Percentiles rank a stretch among this genome's conserved stretches.
Evolutionary conservation across 345 rosid genomes (phyloP).

Genomic region (Gossypium turneri): DNA sequence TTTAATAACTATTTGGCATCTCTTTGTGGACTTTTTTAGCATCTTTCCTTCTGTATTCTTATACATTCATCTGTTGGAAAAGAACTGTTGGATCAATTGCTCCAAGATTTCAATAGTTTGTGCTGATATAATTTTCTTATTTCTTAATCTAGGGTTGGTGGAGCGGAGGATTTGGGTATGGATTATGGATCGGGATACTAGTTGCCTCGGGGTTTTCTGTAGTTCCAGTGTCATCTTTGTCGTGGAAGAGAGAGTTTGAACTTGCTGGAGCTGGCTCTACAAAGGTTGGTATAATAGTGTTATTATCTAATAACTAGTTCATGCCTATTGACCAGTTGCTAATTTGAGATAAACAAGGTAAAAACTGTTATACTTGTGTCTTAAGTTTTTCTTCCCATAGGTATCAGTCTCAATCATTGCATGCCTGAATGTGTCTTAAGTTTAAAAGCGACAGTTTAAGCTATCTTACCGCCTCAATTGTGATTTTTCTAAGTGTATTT

Average conservation of each 20-base stretch:
- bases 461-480: not conserved
- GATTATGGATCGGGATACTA: constrained; percentile 84
- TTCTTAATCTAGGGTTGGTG: constrained; percentile 75
- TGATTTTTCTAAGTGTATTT: not conserved
- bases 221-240: constrained; percentile 63
- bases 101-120: not conserved
- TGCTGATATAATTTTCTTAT: constrained; percentile 17
- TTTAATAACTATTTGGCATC: not conserved
- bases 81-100: not conserved
- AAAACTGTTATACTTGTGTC: not conserved
- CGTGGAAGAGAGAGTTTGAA: constrained; percentile 71
- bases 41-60: not conserved
- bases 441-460: not conserved
- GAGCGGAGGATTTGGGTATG: constrained; percentile 87
- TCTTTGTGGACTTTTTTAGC: not conserved
- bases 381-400: not conserved
- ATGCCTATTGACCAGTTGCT: not conserved
- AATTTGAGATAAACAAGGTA: not conserved
- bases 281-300: constrained; percentile 43
- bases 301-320: not conserved
- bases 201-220: constrained; percentile 88
- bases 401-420: constrained; percentile 3
- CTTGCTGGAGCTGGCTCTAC: constrained; percentile 45
- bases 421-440: not conserved
- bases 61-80: constrained; percentile 5